phyloP scores from a whole-genome alignment of 23 red algal genomes.

The Cyanidium caldarium region DNA sequence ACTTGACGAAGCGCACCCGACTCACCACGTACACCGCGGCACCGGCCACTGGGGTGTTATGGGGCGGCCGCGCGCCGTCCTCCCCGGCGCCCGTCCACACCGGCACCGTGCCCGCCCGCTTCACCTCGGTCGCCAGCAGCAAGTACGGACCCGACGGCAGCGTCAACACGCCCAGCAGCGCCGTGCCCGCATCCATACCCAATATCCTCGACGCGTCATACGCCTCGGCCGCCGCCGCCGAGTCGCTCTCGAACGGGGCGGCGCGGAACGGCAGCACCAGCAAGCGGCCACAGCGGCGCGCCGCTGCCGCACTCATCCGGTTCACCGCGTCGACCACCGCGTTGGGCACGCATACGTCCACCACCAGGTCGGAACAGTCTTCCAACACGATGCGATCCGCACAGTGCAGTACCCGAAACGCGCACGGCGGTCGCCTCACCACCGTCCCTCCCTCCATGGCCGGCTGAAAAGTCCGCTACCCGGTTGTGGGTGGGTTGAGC shows the following conservation, averaged over 20 bases:
- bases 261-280: slow-evolving; percentile 43
- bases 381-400: slow-evolving; percentile 59
- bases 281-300: slow-evolving; percentile 1
- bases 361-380: slow-evolving; percentile 21
- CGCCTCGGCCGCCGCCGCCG: slow-evolving; percentile 10
- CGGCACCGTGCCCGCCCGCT: slow-evolving; percentile 31
- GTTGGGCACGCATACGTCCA: slow-evolving; percentile 49
- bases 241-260: neutral
- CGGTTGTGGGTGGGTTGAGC: too few species aligned
- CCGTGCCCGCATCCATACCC: slow-evolving; percentile 44
- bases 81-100: neutral
- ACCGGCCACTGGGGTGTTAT: neutral
- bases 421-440: slow-evolving; percentile 16
- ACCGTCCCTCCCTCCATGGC: neutral
- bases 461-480: too few species aligned
- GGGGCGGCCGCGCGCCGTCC: neutral
- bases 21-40: slow-evolving; percentile 22
- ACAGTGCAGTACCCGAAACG: slow-evolving; percentile 41
- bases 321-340: slow-evolving; percentile 72
- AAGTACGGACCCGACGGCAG: slow-evolving; percentile 40
- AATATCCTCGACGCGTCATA: slow-evolving; percentile 13
- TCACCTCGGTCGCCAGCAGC: slow-evolving; percentile 32
- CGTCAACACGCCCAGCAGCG: slow-evolving; percentile 37
- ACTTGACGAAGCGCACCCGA: slow-evolving; percentile 27
- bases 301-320: slow-evolving; percentile 4